A percentile compares a stretch with the other conserved stretches of the same genome.
These are phyloP conservation scores for Trichoderma oligosporum DNA, from an alignment of 2,329 filamentous ascomycete genomes.

Conservation along the genomic window DNA sequence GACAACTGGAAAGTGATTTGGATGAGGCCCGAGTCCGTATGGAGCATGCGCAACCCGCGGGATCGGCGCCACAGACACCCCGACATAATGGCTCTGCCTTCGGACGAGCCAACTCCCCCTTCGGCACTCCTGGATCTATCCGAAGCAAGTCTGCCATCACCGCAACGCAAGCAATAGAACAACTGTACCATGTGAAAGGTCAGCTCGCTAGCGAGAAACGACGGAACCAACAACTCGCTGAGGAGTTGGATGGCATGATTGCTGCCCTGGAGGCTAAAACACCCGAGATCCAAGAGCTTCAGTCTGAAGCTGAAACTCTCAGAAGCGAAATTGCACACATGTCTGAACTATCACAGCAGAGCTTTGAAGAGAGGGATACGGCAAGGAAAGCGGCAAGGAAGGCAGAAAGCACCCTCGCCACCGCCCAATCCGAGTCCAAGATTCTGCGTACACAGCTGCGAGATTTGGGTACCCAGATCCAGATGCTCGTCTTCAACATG, in stretches of 20 bases:
- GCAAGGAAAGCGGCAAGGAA: constrained; percentile 76
- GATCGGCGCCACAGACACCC: constrained; percentile 58
- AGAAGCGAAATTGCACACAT: constrained; percentile 78
- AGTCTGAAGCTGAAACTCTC: constrained; percentile 74
- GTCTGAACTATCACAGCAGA: constrained; percentile 78
- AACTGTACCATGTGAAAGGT: constrained; percentile 64
- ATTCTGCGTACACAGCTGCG: constrained; percentile 83
- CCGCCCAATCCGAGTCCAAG: constrained; percentile 63
- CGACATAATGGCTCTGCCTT: constrained; percentile 54
- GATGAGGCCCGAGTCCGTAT: constrained; percentile 50
- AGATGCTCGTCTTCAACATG: constrained; percentile 83
- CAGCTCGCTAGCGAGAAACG: constrained; percentile 71
- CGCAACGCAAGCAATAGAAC: constrained; percentile 60
- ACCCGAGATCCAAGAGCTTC: constrained; percentile 83
- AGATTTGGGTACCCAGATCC: constrained; percentile 85
- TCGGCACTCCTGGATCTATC: constrained; percentile 57
- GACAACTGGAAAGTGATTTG: constrained; percentile 51
- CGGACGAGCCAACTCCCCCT: constrained; percentile 55
- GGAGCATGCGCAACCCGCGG: constrained; percentile 41
- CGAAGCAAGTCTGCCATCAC: constrained; percentile 55
- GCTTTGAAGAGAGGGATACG: constrained; percentile 73
- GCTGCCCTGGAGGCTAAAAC: constrained; percentile 78
- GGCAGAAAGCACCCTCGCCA: constrained; percentile 67
- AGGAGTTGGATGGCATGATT: constrained; percentile 81
- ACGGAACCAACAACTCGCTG: constrained; percentile 67